Evolutionary conservation across 805 yeast genomes (phyloP), one percentile per base, ranked within the genome.

Genomic region (Pichia cephalocereana): DNA sequence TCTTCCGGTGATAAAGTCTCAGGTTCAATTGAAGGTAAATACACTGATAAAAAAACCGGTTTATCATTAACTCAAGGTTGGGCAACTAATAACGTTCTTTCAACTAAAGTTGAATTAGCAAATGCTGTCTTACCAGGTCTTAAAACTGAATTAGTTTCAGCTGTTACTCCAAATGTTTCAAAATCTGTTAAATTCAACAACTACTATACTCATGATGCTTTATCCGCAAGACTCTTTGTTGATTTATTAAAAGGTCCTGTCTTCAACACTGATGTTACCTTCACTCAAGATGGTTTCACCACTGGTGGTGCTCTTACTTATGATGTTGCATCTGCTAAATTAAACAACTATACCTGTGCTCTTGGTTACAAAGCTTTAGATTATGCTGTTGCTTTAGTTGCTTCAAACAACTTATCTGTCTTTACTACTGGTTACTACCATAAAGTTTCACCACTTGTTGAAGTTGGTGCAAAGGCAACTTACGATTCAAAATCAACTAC

Each of bases 301-400:
- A 91, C 91, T 61, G 99, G 99, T 74, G 95, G 90, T 59, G 96
- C 93, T 75, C 81, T 91, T 67, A 93, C 96, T 62, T 93, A 93
- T 78, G 98, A 93, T 75, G 87, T 93, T 66, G 77, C 86, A 61
- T 78, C 86, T 59, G 98, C 96, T 65, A 79, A 87, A 70, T 83
- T 93, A 67, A 86, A 96, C 72, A 86, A 86, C 71, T 89, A 89
- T 81, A 82, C 96, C 52, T 84, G 90, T 54, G 96, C 95, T 61
- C 75, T 86, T 61, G 98, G 97, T 66, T 93, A 88, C 85, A 75
- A 86, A 66, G 87, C 86, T 65, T 85, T 90, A 58, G 76, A 81
- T 62, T 91, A 89, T 81, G 76, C 95, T 54, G 79, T 88, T 52
- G 86, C 96, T 55, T 80, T 89, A 57, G 76, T 87, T 56, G 88